Evolutionary conservation across 2,329 filamentous ascomycete genomes (phyloP), one percentile per base, ranked within the genome.

Genomic region (Paramyrothecium sp.): DNA sequence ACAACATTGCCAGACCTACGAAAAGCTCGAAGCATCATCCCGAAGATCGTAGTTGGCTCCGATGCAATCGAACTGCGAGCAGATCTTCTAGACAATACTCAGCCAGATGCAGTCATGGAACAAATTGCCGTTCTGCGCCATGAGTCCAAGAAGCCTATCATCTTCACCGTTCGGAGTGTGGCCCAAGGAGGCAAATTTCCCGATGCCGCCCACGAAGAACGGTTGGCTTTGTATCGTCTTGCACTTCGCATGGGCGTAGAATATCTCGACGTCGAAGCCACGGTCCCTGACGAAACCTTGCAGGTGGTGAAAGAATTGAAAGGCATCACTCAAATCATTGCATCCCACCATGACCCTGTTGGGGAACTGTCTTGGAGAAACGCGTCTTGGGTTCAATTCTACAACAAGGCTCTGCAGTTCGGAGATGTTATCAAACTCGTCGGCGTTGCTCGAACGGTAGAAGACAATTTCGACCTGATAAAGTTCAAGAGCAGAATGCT

Each of bases 371-470:
- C 91, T 2, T 99, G 95, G 95, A 87, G 82, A 62, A 93, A 96
- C 64, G 92, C 91, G n/a, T 91, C 91, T 0, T 99, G 95, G 94
- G 87, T 95, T 56, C 83, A 88, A 26, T 89, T 87, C 74, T 98
- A 96, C 80, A 97, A 97, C 74, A 87, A 87, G 67, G 94, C 94
- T 17, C 78, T 97, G 16, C 90, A 96, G 69, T 91, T 91, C 66
- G 95, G 94, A 51, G 92, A 98, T 69, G 82, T 98, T 57, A 92
- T 99, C 77, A 99, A 99, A 77, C 86, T 99, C 44, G 89, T 98
- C 7, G 95, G 95, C 46, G 81, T 89, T 56, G 94, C 94, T 1
- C 85, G 82, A 56, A 83, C 74, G 20, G 79, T 94, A 50, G 86
- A 92, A 59, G 93, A 98, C 75, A 99, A 99, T 72, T 95, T 91